Conservation (phyloP, 106 monocot genomes). For the Narthecium ossifragum region DNA sequence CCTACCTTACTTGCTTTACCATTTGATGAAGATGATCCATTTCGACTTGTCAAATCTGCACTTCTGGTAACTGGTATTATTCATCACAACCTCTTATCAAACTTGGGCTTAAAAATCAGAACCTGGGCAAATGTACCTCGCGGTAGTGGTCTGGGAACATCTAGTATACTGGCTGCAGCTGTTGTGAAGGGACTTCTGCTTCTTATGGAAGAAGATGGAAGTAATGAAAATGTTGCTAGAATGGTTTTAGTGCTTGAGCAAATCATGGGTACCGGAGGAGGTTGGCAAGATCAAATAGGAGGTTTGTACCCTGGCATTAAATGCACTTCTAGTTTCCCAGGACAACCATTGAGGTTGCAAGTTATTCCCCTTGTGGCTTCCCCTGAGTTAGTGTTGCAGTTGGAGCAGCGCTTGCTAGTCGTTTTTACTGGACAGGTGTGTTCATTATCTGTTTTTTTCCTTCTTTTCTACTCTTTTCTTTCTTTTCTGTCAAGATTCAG, state of each 20-base stretch:
- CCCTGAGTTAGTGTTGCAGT: slow-evolving; percentile 40
- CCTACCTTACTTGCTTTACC: slow-evolving; percentile 46
- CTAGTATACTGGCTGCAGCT: slow-evolving; percentile 93
- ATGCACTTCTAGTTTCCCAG: slow-evolving; percentile 82
- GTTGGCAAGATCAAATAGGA: slow-evolving; percentile 99
- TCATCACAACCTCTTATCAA: slow-evolving; percentile 28
- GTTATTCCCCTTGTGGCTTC: slow-evolving; percentile 61
- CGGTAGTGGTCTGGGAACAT: slow-evolving; percentile 96
- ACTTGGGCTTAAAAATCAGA: slow-evolving; percentile 53
- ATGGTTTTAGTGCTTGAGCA: slow-evolving; percentile 83
- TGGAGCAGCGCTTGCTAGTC: slow-evolving; percentile 76
- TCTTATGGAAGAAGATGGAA: slow-evolving; percentile 74
- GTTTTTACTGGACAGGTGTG: slow-evolving; percentile 94
- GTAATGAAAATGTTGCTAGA: slow-evolving; percentile 91
- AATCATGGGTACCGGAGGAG: slow-evolving; percentile 97
- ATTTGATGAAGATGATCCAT: slow-evolving; percentile 65
- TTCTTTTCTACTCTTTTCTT: background rate
- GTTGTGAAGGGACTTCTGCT: slow-evolving; percentile 87
- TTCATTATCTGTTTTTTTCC: slow-evolving; percentile 2
- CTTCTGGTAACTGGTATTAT: slow-evolving; percentile 62
- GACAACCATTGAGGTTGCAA: slow-evolving; percentile 63
- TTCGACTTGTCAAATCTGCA: slow-evolving; percentile 91
- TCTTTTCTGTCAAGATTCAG: too few species aligned
- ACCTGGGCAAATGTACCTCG: slow-evolving; percentile 87
- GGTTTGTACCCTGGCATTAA: slow-evolving; percentile 91